A percentile compares a stretch with the other conserved stretches of the same genome.
Conservation (phyloP, 2,329 filamentous ascomycete genomes). For the Stemphylium beticola region DNA sequence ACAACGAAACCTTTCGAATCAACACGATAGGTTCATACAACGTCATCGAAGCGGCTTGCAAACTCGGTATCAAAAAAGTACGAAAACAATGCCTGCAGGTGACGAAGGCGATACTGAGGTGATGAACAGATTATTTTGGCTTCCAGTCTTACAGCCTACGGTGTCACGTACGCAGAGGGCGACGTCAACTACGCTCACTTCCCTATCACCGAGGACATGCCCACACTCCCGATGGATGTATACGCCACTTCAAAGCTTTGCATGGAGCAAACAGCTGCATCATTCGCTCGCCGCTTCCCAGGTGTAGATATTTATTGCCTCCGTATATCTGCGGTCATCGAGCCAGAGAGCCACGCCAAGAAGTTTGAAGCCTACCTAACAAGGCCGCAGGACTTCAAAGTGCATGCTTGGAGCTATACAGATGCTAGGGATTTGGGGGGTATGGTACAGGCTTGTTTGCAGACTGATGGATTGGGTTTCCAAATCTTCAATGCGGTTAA, state of each 20-base stretch:
- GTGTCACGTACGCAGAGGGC: slow-evolving; percentile 63
- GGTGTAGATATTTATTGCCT: slow-evolving; percentile 64
- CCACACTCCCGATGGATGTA: slow-evolving; percentile 64
- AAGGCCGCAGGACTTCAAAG: slow-evolving; percentile 57
- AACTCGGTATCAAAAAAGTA: slow-evolving; percentile 63
- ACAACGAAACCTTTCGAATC: slow-evolving; percentile 62
- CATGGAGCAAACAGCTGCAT: slow-evolving; percentile 61
- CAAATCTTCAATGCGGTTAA: slow-evolving; percentile 70
- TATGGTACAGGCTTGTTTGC: slow-evolving; percentile 62
- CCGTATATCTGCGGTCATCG: slow-evolving; percentile 65
- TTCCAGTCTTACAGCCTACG: slow-evolving; percentile 64
- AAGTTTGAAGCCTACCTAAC: slow-evolving; percentile 58
- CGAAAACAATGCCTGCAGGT: neutral
- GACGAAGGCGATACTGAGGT: neutral
- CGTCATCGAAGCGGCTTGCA: slow-evolving; percentile 66
- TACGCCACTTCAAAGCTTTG: slow-evolving; percentile 66
- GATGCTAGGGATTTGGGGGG: slow-evolving; percentile 66
- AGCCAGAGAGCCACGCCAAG: slow-evolving; percentile 61
- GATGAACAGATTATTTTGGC: slow-evolving; percentile 59
- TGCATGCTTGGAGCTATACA: slow-evolving; percentile 67
- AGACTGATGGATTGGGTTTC: slow-evolving; percentile 62
- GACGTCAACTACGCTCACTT: slow-evolving; percentile 62
- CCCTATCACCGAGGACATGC: slow-evolving; percentile 64
- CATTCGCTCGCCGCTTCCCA: slow-evolving; percentile 60
- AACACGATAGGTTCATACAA: slow-evolving; percentile 56